Percentiles rank a stretch among this genome's conserved stretches.
Conservation (phyloP, 176 grass and related monocot species). For the Phragmites australis region DNA sequence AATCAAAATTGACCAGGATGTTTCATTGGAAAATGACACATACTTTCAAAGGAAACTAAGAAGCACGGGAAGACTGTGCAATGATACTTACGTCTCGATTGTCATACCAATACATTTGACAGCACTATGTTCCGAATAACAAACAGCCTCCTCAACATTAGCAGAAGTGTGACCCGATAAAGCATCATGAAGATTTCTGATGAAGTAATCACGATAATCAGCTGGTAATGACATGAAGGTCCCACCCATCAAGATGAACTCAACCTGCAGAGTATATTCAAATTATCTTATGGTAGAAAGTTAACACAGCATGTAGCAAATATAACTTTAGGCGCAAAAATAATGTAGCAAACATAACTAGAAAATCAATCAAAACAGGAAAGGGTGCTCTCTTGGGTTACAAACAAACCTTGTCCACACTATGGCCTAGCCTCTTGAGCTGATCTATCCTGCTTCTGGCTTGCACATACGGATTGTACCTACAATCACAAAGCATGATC, state of each 20-base stretch:
- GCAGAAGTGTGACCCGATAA: slow-evolving; percentile 87
- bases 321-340: not conserved
- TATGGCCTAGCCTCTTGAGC: slow-evolving; percentile 96
- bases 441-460: slow-evolving; percentile 99
- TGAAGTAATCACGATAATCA: slow-evolving; percentile 98
- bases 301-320: not conserved
- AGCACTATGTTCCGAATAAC: slow-evolving; percentile 90
- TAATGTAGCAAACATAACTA: not conserved
- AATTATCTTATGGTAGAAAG: slow-evolving; percentile 7
- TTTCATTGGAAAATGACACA: slow-evolving; percentile 1
- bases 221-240: slow-evolving; percentile 92
- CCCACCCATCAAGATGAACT: slow-evolving; percentile 98
- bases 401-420: slow-evolving; percentile 86
- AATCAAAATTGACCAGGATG: slow-evolving; percentile 13
- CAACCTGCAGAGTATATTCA: slow-evolving; percentile 55
- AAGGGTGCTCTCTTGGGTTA: not conserved
- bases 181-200: slow-evolving; percentile 99
- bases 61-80: not conserved
- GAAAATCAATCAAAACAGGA: slow-evolving; percentile 9
- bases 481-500: slow-evolving; percentile 38
- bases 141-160: slow-evolving; percentile 98
- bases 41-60: slow-evolving; percentile 8
- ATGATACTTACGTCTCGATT: slow-evolving; percentile 79
- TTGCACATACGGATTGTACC: slow-evolving; percentile 98
- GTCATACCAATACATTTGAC: slow-evolving; percentile 99